Evolutionary conservation across 306 rosid genomes (phyloP), one percentile per base, ranked within the genome.

Genomic region (Astragalus glycyphyllos): DNA sequence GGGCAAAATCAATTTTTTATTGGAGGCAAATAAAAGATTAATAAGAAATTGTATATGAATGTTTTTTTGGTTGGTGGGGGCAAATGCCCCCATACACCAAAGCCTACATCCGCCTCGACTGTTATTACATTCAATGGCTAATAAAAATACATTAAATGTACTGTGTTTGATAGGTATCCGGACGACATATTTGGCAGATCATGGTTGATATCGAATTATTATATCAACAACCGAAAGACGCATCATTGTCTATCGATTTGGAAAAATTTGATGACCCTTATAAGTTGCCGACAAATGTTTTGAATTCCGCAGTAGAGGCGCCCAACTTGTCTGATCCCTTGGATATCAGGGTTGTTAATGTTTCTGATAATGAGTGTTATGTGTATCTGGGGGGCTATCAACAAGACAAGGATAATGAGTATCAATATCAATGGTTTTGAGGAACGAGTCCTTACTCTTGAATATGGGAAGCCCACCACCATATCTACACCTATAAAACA

Each of bases 371-470:
- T 10, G 61, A 35, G 8, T 63, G 37, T 1, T 58, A 55, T 11
- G n/a, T 34, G 9, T 65, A 75, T 10, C 9, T 51, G 49, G 8
- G 42, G 35, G 16, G n/a, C n/a, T 7, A 4, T 11, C 7, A 14
- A 15, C n/a, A 11, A 72, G 10, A 14, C 2, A 60, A 48, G 77
- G 55, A 48, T 11, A 42, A 48, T 72, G 53, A 6, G 61, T n/a
- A 47, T 72, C 5, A 3, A 10, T 60, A 9, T 60, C 11, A 13
- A 46, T 26, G 57, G 17, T 2, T 4, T 5, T 12, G 17, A 7
- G 0, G 37, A 29, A 4, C 11, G 4, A 16, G 5, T 59, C 15
- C n/a, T n/a, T n/a, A 17, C 8, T 8, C 69, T 72, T 11, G 1
- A 15, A 1, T 48, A 35, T 32, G 2, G 7, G 31, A 3, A 72